phyloP scores from a whole-genome alignment of 1,284 basidiomycete species.

The Inonotus obliquus region DNA sequence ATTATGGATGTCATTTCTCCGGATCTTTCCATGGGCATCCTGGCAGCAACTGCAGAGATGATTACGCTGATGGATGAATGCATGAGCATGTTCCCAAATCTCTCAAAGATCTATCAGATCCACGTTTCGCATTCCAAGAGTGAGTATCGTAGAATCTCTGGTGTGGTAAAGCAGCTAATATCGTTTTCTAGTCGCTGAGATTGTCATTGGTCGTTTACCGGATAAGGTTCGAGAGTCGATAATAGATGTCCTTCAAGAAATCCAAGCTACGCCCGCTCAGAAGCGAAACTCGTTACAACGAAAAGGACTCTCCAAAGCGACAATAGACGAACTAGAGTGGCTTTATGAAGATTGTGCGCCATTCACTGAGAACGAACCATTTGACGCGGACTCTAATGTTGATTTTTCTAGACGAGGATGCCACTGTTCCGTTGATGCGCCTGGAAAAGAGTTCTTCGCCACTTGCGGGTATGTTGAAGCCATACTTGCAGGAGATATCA shows the following conservation, averaged over 20 bases:
- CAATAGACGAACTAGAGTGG: slow-evolving; percentile 66
- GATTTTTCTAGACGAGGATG: slow-evolving; percentile 48
- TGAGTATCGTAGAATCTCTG: slow-evolving; percentile 31
- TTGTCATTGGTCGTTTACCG: slow-evolving; percentile 57
- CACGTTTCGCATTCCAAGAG: slow-evolving; percentile 71
- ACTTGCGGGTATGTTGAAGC: slow-evolving; percentile 42
- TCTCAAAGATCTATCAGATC: slow-evolving; percentile 61
- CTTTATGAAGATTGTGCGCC: slow-evolving; percentile 55
- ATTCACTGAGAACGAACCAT: neutral
- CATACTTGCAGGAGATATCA: slow-evolving; percentile 58
- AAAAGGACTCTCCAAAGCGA: slow-evolving; percentile 57
- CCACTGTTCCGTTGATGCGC: slow-evolving; percentile 49
- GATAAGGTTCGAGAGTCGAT: slow-evolving; percentile 46
- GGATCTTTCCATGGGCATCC: slow-evolving; percentile 54
- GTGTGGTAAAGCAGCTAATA: slow-evolving; percentile 7
- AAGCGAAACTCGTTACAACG: slow-evolving; percentile 63
- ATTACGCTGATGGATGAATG: slow-evolving; percentile 62
- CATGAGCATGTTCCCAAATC: slow-evolving; percentile 65
- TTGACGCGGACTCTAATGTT: neutral
- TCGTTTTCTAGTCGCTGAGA: slow-evolving; percentile 51
- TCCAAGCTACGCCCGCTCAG: slow-evolving; percentile 60
- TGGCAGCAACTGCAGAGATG: slow-evolving; percentile 65
- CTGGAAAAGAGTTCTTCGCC: slow-evolving; percentile 59
- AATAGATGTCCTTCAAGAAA: slow-evolving; percentile 56
- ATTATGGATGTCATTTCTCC: slow-evolving; percentile 78